A percentile compares a stretch with the other conserved stretches of the same genome.
These are phyloP conservation scores for Trametes gibbosa DNA, from an alignment of 768 basidiomycete species.

Conservation along the genomic window DNA sequence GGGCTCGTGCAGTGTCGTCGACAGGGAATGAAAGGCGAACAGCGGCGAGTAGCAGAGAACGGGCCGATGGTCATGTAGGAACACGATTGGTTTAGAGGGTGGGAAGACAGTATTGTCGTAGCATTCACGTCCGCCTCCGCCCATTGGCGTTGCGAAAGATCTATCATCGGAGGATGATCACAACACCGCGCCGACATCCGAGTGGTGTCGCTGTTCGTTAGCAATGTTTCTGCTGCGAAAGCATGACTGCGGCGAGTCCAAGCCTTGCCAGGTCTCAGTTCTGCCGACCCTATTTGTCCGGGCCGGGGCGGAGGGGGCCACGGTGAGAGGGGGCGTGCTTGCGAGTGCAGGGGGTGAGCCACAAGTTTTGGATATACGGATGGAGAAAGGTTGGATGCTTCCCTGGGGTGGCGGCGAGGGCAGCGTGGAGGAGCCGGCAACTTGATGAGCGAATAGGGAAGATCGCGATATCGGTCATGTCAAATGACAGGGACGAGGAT, in stretches of 20 bases:
- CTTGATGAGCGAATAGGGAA: not conserved
- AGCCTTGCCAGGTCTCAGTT: not conserved
- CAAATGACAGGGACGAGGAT: not conserved
- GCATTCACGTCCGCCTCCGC: not conserved
- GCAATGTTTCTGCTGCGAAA: no score
- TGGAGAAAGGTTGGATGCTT: not conserved
- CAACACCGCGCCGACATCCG: conserved; percentile 3
- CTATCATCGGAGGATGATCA: conserved; percentile 7
- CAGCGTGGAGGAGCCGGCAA: not conserved
- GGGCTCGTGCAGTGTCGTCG: not conserved
- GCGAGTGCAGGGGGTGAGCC: not conserved
- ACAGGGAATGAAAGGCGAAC: not conserved
- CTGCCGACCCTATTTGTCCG: not conserved
- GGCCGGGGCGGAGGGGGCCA: not conserved
- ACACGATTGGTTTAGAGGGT: not conserved
- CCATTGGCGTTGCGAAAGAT: no score
- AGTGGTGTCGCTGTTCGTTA: not conserved
- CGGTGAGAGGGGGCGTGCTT: not conserved
- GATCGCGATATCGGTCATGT: not conserved
- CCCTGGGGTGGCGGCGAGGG: not conserved
- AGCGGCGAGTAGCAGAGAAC: not conserved
- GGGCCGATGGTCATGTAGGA: not conserved
- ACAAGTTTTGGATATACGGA: not conserved
- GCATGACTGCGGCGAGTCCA: not conserved
- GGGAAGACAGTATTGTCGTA: conserved; percentile 4